phyloP scores from a whole-genome alignment of 306 rosid species.

The Mimosa bimucronata region DNA sequence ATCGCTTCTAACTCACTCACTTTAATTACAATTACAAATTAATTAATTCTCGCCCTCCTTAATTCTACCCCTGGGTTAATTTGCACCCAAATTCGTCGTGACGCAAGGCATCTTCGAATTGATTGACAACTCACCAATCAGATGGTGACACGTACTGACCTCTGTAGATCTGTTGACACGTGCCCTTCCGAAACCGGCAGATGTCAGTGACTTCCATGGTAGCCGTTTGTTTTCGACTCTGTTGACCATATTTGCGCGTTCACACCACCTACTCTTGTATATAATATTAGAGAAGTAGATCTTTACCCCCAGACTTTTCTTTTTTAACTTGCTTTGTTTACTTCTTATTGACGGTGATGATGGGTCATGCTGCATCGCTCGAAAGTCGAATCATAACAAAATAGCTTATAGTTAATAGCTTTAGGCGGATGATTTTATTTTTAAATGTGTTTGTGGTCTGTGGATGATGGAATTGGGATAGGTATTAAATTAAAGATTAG shows the following conservation, averaged over 20 bases:
- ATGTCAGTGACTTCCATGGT: constrained; percentile 40
- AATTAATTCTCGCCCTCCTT: constrained; percentile 35
- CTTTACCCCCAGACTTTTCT: not conserved
- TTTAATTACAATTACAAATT: constrained; percentile 23
- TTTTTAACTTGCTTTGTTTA: not conserved
- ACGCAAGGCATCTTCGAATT: constrained; percentile 33
- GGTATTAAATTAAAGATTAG: not conserved
- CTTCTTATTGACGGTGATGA: constrained; percentile 1
- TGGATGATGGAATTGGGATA: not conserved
- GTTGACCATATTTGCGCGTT: constrained; percentile 52
- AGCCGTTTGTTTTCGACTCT: constrained; percentile 18
- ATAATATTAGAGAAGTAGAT: not conserved
- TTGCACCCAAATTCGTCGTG: constrained; percentile 30
- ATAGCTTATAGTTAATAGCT: not conserved
- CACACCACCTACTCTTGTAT: constrained; percentile 33
- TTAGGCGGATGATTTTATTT: not conserved
- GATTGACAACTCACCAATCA: constrained; percentile 19
- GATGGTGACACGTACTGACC: not conserved
- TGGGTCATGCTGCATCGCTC: constrained; percentile 13
- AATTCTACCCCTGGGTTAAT: constrained; percentile 29
- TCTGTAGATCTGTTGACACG: constrained; percentile 21
- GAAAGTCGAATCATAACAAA: not conserved
- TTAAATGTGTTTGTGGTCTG: not conserved
- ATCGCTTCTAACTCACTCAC: constrained; percentile 19
- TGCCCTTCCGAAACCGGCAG: constrained; percentile 39